Evolutionary conservation across 441 rosid genomes (phyloP), one percentile per base, ranked within the genome.

Genomic region (Populus trichocarpa): DNA sequence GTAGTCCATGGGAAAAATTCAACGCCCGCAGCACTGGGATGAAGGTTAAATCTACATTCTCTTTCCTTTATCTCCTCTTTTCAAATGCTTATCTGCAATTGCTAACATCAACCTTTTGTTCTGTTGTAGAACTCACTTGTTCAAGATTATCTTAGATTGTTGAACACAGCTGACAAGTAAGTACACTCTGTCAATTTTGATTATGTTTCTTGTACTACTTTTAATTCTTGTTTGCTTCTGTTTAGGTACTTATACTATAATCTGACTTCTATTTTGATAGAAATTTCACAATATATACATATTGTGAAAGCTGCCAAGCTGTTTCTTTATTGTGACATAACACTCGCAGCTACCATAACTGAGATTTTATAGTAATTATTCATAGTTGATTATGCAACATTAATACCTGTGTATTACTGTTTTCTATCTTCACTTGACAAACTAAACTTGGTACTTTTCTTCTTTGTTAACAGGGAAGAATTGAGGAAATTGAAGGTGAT

Each of bases 401-500:
- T 23, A 22, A 1, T 30, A 42, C 18, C 16, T 70, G 40, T 64
- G 4, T 40, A n/a, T 30, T 14, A 42, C 65, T 76, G 67, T 5
- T 73, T 40, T n/a, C 14, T 20, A 50, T 8, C 30, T 26, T 72
- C 68, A 3, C 3, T 78, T 12, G 18, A 46, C 16, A 13, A 46
- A 46, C 57, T 46, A 46, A 46, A 46, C 57, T 14, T 46, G 57
- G 18, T 13, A 4, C 57, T 46, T 46, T 20, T 46, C 18, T 28
- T 23, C 30, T 30, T 11, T 16, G 53, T 50, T 64, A 36, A 68
- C 85, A 92, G 97, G 82, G 97, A 89, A 72, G 92, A 90, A 57
- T 77, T 93, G 80, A 92, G 88, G 85, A 92, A 83, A 81, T 70
- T 93, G 75, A 92, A 91, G 97, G 96, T 91, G 36, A 88, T 84